A percentile compares a stretch with the other conserved stretches of the same genome.
phyloP scores from a whole-genome alignment of 2,329 filamentous ascomycete species.

The Rugonectria rugulosa region DNA sequence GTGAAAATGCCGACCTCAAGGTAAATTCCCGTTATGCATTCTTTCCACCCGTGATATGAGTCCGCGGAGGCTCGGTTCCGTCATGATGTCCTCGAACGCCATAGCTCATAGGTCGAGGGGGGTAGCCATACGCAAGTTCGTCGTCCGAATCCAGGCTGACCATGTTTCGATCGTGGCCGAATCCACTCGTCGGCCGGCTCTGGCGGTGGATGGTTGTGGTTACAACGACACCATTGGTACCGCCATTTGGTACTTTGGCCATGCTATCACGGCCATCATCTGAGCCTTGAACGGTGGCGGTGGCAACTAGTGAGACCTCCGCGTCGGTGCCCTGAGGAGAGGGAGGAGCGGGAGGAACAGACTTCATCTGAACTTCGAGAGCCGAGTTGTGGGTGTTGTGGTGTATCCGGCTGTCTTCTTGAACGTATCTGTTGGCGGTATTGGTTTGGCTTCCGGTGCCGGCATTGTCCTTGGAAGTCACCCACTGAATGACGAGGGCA shows the following conservation, averaged over 20 bases:
- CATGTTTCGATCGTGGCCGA: slow-evolving; percentile 10
- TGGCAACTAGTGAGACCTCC: slow-evolving; percentile 38
- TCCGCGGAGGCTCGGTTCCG: slow-evolving; percentile 29
- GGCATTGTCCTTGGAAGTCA: slow-evolving; percentile 57
- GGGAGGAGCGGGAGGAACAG: slow-evolving; percentile 13
- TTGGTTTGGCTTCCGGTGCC: slow-evolving; percentile 37
- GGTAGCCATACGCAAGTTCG: slow-evolving; percentile 22
- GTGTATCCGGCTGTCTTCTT: not conserved
- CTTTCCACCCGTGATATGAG: slow-evolving; percentile 36
- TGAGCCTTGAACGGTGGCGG: slow-evolving; percentile 28
- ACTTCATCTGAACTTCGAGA: slow-evolving; percentile 11
- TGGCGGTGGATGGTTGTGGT: slow-evolving; percentile 50
- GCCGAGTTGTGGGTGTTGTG: not conserved
- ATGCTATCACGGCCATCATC: slow-evolving; percentile 27
- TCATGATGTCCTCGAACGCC: slow-evolving; percentile 19
- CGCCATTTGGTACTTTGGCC: slow-evolving; percentile 26
- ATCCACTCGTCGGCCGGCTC: slow-evolving; percentile 37
- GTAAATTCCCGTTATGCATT: not conserved
- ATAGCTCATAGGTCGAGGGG: slow-evolving; percentile 22
- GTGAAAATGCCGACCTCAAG: too few species aligned
- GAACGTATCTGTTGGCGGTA: slow-evolving; percentile 7
- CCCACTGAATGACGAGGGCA: slow-evolving; percentile 68
- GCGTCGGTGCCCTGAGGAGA: slow-evolving; percentile 32
- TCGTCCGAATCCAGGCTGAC: slow-evolving; percentile 19
- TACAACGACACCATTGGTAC: slow-evolving; percentile 44